Base-by-base conservation (phyloP, 768 basidiomycete species). In the Dendrothele bispora region DNA sequence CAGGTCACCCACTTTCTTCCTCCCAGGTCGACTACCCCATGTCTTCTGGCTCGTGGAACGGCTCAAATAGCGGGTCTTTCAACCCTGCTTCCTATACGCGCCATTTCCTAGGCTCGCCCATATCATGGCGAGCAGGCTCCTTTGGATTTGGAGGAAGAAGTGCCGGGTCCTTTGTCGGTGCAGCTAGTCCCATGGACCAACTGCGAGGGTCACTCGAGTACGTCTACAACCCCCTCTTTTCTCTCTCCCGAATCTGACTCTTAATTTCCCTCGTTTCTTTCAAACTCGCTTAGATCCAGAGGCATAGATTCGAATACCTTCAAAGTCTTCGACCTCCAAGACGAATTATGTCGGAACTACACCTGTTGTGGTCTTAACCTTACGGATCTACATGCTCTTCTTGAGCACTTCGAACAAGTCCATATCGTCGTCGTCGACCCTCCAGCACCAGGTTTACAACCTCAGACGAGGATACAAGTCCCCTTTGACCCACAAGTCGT, bases 381-480 rank as follows among this genome's bases (percentile, higher is more conserved):
- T 15, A 66, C 77, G 26, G 87, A 90, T 57, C 76, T 90, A 1
- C 87, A 90, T 51, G 86, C 90, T 3, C 83, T 95, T 10, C 78
- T 95, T 3, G 91, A 95, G 65, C 93, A 95, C 61, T 94, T 95
- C 55, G 93, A 95, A 60, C 87, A 92, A 50, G 83, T 84, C 39
- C 93, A 95, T 62, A 88, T 95, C 62, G 78, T 89, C 60, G 82
- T 91, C 49, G 62, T 86, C 35, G 74, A 78, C 60, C 72, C 43
- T 25, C 71, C 29, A 56, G 58, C 37, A 22, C 67, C 73, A n/a
- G 68, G 63, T 27, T 63, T 62, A 15, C 70, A 59, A 12, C 54
- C 77, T 10, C 59, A 72, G 54, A 67, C 78, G 57, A 63, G 72
- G 49, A 62, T 78, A 39, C 39, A 36, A 14, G 46, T 47, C 12